Evolutionary conservation across 306 rosid genomes (phyloP), one percentile per base, ranked within the genome.

Genomic region (Hippophae rhamnoides): DNA sequence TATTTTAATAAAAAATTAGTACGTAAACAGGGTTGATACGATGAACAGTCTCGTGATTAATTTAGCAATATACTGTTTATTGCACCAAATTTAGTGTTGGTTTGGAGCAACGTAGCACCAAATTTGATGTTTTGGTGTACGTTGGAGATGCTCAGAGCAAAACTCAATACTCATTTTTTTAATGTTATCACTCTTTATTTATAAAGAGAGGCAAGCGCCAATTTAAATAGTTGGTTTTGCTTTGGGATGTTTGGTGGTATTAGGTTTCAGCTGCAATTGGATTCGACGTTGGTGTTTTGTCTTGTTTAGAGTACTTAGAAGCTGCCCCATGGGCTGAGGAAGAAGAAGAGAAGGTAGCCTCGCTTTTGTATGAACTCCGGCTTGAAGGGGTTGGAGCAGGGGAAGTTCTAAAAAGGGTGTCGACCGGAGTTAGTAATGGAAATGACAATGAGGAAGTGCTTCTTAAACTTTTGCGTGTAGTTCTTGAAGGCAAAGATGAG

Each of bases 241-340:
- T 63, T 44, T 43, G 12, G 56, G 62, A 12, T 58, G 64, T 9
- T 31, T 58, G 47, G 31, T 47, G 61, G 42, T 47, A 47, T 40
- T 65, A 87, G 99, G 97, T 88, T 75, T 93, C 99, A 0, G 90
- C 97, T 6, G 99, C 97, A 10, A 86, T 88, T 67, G 96, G 95
- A 26, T 88, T 88, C 62, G 94, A 88, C 61, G 97, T 88, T 2
- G 95, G 96, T 52, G 94, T 93, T 75, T 76, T 93, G 54, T 88
- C 99, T 47, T 93, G 97, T 76, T 84, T 93, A 88, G 97, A 93
- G 66, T 88, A 88, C 75, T 74, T 93, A 74, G 99, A 93, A 79
- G 99, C 99, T 0, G 97, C 97, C 5, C 97, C 97, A 0, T 88
- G 99, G 99, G 90, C 86, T 0, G 99, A 93, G 80, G 99, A 93